phyloP scores from a whole-genome alignment of 768 basidiomycete species.

The Auricularia cornea region DNA sequence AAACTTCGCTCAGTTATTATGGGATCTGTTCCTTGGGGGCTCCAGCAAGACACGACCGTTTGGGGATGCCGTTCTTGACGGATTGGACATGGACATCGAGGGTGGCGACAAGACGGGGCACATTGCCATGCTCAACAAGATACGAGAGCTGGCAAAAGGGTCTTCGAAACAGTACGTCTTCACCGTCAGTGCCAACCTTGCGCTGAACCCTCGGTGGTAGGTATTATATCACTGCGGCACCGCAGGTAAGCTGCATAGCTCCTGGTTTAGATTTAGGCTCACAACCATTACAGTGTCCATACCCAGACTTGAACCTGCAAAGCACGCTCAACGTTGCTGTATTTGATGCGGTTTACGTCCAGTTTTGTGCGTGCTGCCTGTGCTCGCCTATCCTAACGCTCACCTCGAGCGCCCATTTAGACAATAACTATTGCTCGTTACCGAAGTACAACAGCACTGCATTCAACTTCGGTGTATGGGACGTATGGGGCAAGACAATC shows the following conservation, averaged over 20 bases:
- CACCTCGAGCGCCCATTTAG: no score
- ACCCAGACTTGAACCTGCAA: constrained; percentile 55
- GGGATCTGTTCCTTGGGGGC: constrained; percentile 67
- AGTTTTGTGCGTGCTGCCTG: constrained; percentile 28
- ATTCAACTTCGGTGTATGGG: background rate
- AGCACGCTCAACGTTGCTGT: constrained; percentile 49
- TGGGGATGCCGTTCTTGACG: constrained; percentile 62
- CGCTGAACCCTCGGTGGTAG: no score
- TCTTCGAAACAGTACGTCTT: constrained; percentile 36
- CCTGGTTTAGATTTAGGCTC: background rate
- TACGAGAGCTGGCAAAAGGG: constrained; percentile 42
- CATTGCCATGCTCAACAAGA: constrained; percentile 45
- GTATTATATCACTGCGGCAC: constrained; percentile 52
- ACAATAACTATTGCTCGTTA: background rate
- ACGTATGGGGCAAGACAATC: background rate
- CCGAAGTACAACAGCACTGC: background rate
- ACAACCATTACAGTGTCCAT: constrained; percentile 41
- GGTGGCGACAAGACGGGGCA: constrained; percentile 48
- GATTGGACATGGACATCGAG: constrained; percentile 70
- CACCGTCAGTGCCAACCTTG: no score
- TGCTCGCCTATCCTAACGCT: background rate
- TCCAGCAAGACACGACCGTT: constrained; percentile 56
- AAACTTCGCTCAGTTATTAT: constrained; percentile 29
- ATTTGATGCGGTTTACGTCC: constrained; percentile 69
- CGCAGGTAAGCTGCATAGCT: constrained; percentile 6